Conservation (phyloP, 352 stramenopile genomes). For the Thraustotheca clavata region DNA sequence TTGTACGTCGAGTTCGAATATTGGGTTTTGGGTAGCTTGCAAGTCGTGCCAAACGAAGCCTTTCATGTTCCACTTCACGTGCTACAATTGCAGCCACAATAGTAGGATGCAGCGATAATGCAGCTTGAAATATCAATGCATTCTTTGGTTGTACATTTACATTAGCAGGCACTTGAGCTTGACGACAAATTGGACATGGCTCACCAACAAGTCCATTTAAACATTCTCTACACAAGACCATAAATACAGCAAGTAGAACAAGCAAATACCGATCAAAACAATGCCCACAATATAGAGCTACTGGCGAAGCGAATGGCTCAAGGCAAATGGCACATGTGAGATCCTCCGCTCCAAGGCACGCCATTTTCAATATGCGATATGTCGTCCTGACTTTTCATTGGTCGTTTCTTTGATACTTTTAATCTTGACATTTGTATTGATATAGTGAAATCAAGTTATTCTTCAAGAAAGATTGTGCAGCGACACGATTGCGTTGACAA, state of each 20-base stretch:
- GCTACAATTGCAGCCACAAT: background rate
- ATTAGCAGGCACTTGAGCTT: background rate
- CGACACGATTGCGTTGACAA: background rate
- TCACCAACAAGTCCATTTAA: background rate
- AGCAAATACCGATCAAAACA: slow-evolving; percentile 9
- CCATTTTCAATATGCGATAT: background rate
- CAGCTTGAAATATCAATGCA: background rate
- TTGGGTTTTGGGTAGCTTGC: background rate
- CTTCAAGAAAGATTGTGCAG: background rate
- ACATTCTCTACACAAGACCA: slow-evolving; percentile 4
- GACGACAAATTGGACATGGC: slow-evolving; percentile 13
- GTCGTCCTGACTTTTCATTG: background rate
- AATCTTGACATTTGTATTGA: background rate
- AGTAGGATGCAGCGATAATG: no score
- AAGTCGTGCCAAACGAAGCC: background rate
- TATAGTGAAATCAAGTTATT: background rate
- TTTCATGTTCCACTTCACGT: slow-evolving; percentile 8
- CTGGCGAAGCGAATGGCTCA: slow-evolving; percentile 13
- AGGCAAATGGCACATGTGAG: slow-evolving; percentile 17
- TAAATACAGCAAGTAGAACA: background rate
- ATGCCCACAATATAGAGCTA: slow-evolving; percentile 20
- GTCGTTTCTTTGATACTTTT: background rate
- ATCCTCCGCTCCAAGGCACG: background rate
- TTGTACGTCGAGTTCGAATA: background rate
- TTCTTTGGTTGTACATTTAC: slow-evolving; percentile 14